Percentiles rank a stretch among this genome's conserved stretches.
phyloP scores from a whole-genome alignment of 2,329 filamentous ascomycete genomes.

The Septoria linicola region DNA sequence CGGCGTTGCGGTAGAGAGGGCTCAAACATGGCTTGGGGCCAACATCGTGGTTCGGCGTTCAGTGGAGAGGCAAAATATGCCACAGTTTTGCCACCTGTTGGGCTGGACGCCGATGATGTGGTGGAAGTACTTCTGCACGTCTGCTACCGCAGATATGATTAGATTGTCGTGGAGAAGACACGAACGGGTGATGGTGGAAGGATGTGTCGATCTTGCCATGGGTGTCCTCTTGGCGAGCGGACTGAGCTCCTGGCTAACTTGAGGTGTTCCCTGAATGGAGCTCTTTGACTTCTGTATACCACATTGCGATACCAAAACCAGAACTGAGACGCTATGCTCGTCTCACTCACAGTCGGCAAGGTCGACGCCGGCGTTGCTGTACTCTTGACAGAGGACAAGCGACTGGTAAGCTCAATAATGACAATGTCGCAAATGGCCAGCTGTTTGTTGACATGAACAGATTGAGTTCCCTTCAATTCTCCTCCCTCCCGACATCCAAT shows the following conservation, averaged over 20 bases:
- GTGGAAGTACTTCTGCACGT: not conserved
- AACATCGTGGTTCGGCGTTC: not conserved
- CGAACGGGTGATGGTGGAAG: too few species aligned
- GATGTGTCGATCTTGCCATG: not conserved
- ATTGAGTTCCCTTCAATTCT: conserved; percentile 99
- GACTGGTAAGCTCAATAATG: conserved; percentile 67
- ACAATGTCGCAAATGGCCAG: too few species aligned
- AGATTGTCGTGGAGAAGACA: not conserved
- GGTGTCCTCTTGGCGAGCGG: not conserved
- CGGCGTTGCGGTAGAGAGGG: not conserved
- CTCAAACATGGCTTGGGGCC: conserved; percentile 11
- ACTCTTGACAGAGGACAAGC: conserved; percentile 92
- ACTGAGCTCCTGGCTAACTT: not conserved
- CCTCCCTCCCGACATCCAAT: conserved; percentile 89
- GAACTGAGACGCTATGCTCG: conserved; percentile 75
- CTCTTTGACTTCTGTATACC: not conserved
- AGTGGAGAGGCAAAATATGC: not conserved
- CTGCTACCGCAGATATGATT: too few species aligned
- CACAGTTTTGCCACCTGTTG: not conserved
- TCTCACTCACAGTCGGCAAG: conserved; percentile 97
- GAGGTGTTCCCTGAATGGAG: conserved; percentile 1
- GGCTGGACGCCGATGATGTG: not conserved
- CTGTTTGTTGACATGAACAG: conserved; percentile 49
- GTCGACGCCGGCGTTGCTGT: conserved; percentile 98
- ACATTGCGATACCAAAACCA: too few species aligned